These are phyloP conservation scores for Hymenoscyphus salicellus DNA, from an alignment of 2,329 filamentous ascomycete species.

Conservation along the genomic window DNA sequence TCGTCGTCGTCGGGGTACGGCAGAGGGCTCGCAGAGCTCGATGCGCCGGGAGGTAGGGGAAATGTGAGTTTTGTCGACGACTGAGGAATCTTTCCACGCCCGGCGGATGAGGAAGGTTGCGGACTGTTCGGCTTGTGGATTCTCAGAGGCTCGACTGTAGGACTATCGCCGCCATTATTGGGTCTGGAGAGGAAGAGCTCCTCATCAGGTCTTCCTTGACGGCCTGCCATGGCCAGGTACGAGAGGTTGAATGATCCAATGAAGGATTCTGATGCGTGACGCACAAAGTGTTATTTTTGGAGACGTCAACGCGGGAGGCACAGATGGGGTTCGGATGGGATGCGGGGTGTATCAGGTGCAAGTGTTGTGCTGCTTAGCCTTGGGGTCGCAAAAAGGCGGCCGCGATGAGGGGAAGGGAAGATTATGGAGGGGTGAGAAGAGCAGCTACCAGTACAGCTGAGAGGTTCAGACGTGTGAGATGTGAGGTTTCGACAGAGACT, in stretches of 20 bases:
- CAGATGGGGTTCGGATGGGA: slow-evolving; percentile 19
- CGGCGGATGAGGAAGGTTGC: slow-evolving; percentile 42
- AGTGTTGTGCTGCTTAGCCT: not conserved
- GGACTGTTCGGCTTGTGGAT: slow-evolving; percentile 78
- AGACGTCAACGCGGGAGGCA: slow-evolving; percentile 30
- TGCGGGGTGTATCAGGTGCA: slow-evolving; percentile 2
- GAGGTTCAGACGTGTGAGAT: slow-evolving; percentile 19
- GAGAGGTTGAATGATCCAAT: slow-evolving; percentile 22
- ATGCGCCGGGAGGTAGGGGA: slow-evolving; percentile 64
- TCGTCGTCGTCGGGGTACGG: slow-evolving; percentile 71
- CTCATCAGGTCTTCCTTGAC: slow-evolving; percentile 68
- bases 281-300: slow-evolving; percentile 34
- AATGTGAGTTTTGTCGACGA: slow-evolving; percentile 55
- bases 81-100: slow-evolving; percentile 49
- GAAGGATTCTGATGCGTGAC: slow-evolving; percentile 25
- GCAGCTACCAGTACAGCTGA: slow-evolving; percentile 1
- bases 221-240: slow-evolving; percentile 32
- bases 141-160: slow-evolving; percentile 77
- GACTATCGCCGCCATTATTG: slow-evolving; percentile 57
- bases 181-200: slow-evolving; percentile 72
- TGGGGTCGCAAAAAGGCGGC: not conserved
- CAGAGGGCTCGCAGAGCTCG: slow-evolving; percentile 64
- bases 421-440: not conserved
- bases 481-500: slow-evolving; percentile 4
- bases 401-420: slow-evolving; percentile 2